Conservation (phyloP, 2,329 filamentous ascomycete species). For the Botrytis medusae region DNA sequence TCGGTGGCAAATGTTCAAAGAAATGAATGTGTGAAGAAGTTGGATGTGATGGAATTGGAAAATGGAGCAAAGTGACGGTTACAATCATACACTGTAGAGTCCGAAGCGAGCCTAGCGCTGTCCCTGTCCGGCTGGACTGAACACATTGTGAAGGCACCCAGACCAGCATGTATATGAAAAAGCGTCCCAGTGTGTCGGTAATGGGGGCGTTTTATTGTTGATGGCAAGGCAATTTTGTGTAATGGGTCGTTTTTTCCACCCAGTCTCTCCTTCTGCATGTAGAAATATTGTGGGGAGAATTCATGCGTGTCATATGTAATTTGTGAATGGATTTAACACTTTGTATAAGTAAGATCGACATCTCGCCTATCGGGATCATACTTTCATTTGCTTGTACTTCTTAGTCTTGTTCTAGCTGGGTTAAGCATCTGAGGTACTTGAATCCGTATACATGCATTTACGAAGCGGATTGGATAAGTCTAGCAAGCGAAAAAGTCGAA, state of each 20-base stretch:
- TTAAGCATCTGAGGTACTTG: not conserved
- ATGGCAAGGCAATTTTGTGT: not conserved
- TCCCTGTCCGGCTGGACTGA: constrained; percentile 10
- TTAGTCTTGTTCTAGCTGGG: not conserved
- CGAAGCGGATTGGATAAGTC: constrained; percentile 22
- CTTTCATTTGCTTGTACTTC: not conserved
- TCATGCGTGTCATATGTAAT: not conserved
- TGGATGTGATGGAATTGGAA: not conserved
- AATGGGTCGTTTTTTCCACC: not conserved
- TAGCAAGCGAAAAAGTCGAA: not conserved
- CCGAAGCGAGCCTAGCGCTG: not conserved
- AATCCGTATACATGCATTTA: constrained; percentile 23
- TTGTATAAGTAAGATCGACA: constrained; percentile 12
- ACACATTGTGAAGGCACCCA: not conserved
- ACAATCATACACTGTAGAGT: not conserved
- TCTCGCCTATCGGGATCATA: not conserved
- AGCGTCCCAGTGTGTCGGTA: not conserved
- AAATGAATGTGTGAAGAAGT: not conserved
- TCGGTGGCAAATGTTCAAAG: not conserved
- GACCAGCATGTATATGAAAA: not conserved
- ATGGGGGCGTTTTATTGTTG: not conserved
- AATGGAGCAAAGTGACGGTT: not conserved
- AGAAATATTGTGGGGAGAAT: not conserved
- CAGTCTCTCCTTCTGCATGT: not conserved
- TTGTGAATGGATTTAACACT: not conserved